These are phyloP conservation scores for Chaetomium sp. DNA, from an alignment of 2,329 filamentous ascomycete genomes.

Conservation along the genomic window DNA sequence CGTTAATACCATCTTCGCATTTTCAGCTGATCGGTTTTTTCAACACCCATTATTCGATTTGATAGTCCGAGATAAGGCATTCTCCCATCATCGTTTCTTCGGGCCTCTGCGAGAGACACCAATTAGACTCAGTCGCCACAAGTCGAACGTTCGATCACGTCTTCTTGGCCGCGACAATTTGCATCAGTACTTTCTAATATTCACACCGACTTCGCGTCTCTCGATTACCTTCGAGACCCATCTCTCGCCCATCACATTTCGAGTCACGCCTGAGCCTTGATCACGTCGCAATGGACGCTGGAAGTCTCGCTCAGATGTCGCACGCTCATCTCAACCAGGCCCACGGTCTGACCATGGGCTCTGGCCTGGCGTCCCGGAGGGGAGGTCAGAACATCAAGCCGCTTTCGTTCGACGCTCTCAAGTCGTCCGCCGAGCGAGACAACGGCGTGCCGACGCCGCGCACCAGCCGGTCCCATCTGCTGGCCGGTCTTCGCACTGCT, in stretches of 20 bases:
- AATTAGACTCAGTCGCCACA: slow-evolving; percentile 31
- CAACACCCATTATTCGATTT: slow-evolving; percentile 20
- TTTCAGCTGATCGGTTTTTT: slow-evolving; percentile 16
- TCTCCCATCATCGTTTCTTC: slow-evolving; percentile 31
- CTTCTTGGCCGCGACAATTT: slow-evolving; percentile 27
- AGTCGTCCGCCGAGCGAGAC: slow-evolving; percentile 68
- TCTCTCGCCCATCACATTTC: background rate
- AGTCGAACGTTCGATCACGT: slow-evolving; percentile 36
- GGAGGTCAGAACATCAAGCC: slow-evolving; percentile 89
- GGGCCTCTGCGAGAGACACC: slow-evolving; percentile 31
- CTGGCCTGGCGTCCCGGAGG: slow-evolving; percentile 79
- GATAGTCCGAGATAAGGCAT: slow-evolving; percentile 26
- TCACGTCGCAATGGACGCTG: slow-evolving; percentile 76
- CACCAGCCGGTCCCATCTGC: slow-evolving; percentile 90
- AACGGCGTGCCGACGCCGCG: slow-evolving; percentile 78
- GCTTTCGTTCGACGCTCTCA: slow-evolving; percentile 73
- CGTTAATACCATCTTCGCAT: slow-evolving; percentile 30
- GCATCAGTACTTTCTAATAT: slow-evolving; percentile 24
- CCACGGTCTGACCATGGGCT: slow-evolving; percentile 73
- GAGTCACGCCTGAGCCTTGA: slow-evolving; percentile 4
- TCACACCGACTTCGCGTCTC: background rate
- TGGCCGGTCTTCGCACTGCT: slow-evolving; percentile 89
- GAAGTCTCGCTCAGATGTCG: slow-evolving; percentile 99
- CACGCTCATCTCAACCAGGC: slow-evolving; percentile 76
- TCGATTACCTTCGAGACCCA: background rate